Evolutionary conservation across 352 stramenopile genomes (phyloP), one percentile per base, ranked within the genome.

Genomic region (Pythium diclinum): DNA sequence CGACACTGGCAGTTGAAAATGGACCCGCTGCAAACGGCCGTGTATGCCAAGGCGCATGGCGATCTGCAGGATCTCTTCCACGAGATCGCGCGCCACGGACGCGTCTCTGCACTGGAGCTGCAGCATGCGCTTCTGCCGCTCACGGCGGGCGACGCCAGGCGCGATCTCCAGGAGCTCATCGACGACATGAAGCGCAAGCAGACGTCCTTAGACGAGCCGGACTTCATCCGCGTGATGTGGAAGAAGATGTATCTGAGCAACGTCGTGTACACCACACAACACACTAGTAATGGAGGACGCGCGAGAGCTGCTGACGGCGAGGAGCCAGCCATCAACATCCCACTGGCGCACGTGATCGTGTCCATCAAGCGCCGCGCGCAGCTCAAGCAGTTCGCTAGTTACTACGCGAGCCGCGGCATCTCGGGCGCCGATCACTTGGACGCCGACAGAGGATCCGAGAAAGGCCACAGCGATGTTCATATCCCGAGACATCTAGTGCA

Each of bases 401-500:
- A 87, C 70, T 91, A 91, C 63, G 68, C 72, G 10, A 85, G 74
- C 62, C 78, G 81, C 17, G 82, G 82, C 8, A 88, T 91, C 56
- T 85, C 82, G 1, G 82, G 82, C 1, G 75, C 82, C 0, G 75
- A 83, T 48, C 71, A 78, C 33, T 56, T 91, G 21, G 75, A 67
- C 10, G 55, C 66, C 6, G 44, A 64, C 1, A 61, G n/a, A 7
- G 46, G 55, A 17, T 13, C 13, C 10, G 46, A 56, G 5, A 34
- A 0, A 11, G 17, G 16, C 11, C 10, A 14, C 9, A 52, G 32
- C 13, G 59, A 60, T 3, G 52, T 33, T 17, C 63, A 56, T 13
- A 66, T 57, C 19, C 65, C 65, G 14, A 59, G 65, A 0, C 65
- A 68, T 47, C 16, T 73, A 14, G 19, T 65, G 3, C 49, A 55